A percentile compares a stretch with the other conserved stretches of the same genome.
These are phyloP conservation scores for Globisporangium acanthophoron DNA, from an alignment of 352 stramenopile species.

Conservation along the genomic window DNA sequence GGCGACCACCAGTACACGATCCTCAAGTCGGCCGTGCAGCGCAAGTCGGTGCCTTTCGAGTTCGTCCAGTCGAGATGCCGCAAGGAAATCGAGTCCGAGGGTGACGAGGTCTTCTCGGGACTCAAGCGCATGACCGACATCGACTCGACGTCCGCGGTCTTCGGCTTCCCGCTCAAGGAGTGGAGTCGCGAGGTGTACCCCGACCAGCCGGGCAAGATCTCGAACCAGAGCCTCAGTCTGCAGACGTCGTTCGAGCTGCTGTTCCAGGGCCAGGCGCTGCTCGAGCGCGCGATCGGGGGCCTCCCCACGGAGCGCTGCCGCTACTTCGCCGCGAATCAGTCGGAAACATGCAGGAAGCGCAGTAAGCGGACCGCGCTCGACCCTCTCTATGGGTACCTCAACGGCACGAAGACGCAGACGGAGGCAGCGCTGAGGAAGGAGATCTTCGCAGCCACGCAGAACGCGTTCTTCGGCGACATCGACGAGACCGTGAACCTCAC, in stretches of 20 bases:
- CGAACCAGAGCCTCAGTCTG: conserved; percentile 5
- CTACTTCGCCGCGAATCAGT: conserved; percentile 1
- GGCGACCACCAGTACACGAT: conserved; percentile 13
- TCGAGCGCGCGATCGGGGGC: conserved; percentile 14
- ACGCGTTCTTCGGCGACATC: conserved; percentile 12
- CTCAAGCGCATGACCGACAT: conserved; percentile 14
- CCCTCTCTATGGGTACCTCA: conserved; percentile 16
- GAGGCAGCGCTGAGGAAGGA: conserved; percentile 2
- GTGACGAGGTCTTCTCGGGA: neutral
- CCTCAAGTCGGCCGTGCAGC: conserved; percentile 14
- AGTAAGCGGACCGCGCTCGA: conserved; percentile 3
- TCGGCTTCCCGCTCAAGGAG: conserved; percentile 21
- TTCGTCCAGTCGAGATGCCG: conserved; percentile 4
- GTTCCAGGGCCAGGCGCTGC: conserved; percentile 22
- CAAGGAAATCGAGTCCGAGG: neutral
- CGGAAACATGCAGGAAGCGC: neutral
- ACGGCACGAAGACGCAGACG: conserved; percentile 15
- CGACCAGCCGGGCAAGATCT: neutral
- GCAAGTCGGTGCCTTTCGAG: conserved; percentile 9
- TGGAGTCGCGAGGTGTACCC: conserved; percentile 22
- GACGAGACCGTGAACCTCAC: neutral
- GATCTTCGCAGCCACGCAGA: conserved; percentile 5
- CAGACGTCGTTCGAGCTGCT: conserved; percentile 20
- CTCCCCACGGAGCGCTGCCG: conserved; percentile 10
- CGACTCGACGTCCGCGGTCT: conserved; percentile 18